phyloP scores from a whole-genome alignment of 768 basidiomycete genomes.

The Tricholoma furcatifolium region DNA sequence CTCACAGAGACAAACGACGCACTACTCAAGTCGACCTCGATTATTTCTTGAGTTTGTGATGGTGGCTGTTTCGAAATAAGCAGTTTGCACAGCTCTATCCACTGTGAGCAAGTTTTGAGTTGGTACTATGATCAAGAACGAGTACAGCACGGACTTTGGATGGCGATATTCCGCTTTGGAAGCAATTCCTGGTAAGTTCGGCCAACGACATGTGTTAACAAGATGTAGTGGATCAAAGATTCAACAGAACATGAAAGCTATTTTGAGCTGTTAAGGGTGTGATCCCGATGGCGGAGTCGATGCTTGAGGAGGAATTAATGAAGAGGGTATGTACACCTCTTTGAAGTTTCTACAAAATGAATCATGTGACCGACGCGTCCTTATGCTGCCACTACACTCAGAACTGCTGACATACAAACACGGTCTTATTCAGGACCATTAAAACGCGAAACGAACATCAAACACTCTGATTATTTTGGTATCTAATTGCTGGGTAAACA shows the following conservation, averaged over 20 bases:
- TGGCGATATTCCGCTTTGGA: constrained; percentile 66
- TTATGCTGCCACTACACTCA: background rate
- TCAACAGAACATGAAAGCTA: background rate
- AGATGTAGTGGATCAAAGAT: background rate
- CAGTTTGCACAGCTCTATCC: constrained; percentile 64
- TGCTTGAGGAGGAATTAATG: background rate
- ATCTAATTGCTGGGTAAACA: no score
- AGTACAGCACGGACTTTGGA: constrained; percentile 46
- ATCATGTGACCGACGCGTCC: constrained; percentile 7
- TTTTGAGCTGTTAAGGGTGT: no score
- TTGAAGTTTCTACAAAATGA: no score
- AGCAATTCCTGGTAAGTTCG: constrained; percentile 71
- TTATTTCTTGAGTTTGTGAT: constrained; percentile 37
- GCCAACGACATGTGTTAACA: constrained; percentile 60
- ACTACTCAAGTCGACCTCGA: constrained; percentile 67
- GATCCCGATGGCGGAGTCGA: background rate
- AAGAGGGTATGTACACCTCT: no score
- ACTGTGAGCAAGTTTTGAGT: constrained; percentile 38
- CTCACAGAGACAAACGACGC: constrained; percentile 21
- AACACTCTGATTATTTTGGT: no score
- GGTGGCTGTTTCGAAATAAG: constrained; percentile 50
- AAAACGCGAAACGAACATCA: no score
- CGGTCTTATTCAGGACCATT: no score
- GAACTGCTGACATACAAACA: background rate
- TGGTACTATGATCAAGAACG: background rate